Base-by-base conservation (phyloP, 805 yeast genomes). In the Metschnikowia kofuensis region DNA sequence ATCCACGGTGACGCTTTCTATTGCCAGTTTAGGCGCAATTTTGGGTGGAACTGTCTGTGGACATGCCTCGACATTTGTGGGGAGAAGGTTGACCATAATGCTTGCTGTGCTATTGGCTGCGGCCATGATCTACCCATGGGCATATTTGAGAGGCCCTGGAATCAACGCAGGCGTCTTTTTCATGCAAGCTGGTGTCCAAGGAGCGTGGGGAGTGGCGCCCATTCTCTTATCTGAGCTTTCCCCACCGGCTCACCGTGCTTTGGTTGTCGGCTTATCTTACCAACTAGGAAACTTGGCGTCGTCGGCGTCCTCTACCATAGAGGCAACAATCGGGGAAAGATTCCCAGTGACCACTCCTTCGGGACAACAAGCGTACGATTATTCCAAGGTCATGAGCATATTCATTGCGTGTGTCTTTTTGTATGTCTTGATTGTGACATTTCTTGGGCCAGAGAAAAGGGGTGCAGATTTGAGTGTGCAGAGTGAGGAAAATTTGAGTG, bases 251-350 rank as follows among this genome's bases (percentile, higher is more conserved):
- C 37, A 47, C 36, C 37, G 54, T 13, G 48, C 54, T 11, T 51
- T 54, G 53, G 57, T 54, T 37, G 57, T 54, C 10, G 57, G 57
- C n/a, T 64, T 82, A 26, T 74, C 81, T 7, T 85, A 85, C 61
- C 90, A 85, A 66, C 74, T 85, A 49, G 90, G 90, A 67, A 84
- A 85, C 63, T 75, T 85, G 58, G 87, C 84, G 0, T 79, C 87
- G 6, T 77, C 86, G 21, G 89, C 89, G 0, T 78, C 87, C 4
- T 76, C 85, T 15, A 85, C 91, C 6, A 85, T 85, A 53, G 89
- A 85, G 64, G 69, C 88, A 2, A 70, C 74, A n/a, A 67, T 83
- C 37, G 85, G 90, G 27, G 74, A 72, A 34, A 65, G 69, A 42
- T 86, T 81, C 72, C 89, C 88, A 2, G 56, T 83, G 28, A 38